Evolutionary conservation across 2,329 filamentous ascomycete species (phyloP).

Genomic region (Nannizzia gypsea): DNA sequence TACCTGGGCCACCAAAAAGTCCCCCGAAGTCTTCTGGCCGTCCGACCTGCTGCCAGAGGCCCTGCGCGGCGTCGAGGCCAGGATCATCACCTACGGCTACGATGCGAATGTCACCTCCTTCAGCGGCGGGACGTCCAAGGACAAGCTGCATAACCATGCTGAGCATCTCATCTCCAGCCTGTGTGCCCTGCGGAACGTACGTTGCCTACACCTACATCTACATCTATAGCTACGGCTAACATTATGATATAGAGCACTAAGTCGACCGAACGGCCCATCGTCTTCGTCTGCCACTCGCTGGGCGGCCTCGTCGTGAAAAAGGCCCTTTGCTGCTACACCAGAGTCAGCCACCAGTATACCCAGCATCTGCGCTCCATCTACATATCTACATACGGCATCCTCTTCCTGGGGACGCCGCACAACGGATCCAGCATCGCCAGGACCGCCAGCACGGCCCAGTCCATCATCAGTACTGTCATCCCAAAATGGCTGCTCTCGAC

Average conservation of each 20-base stretch:
- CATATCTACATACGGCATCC: conserved; percentile 61
- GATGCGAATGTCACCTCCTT: conserved; percentile 52
- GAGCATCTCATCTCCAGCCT: conserved; percentile 55
- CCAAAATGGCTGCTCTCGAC: conserved; percentile 56
- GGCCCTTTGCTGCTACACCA: conserved; percentile 55
- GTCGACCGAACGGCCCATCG: conserved; percentile 52
- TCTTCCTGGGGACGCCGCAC: conserved; percentile 69
- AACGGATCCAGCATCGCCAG: conserved; percentile 55
- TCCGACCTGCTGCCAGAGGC: conserved; percentile 52
- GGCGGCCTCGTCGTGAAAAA: conserved; percentile 63
- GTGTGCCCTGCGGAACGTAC: conserved; percentile 48
- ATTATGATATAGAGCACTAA: conserved; percentile 26
- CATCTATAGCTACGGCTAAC: not conserved
- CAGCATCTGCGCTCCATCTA: conserved; percentile 57
- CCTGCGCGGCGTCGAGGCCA: conserved; percentile 46
- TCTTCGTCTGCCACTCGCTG: conserved; percentile 64
- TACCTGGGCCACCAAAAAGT: conserved; percentile 46
- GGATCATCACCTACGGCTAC: conserved; percentile 62
- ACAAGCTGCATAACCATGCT: conserved; percentile 59
- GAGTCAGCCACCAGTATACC: conserved; percentile 46
- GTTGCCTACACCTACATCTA: conserved; percentile 11
- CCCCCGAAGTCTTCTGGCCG: conserved; percentile 53
- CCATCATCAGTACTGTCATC: conserved; percentile 53
- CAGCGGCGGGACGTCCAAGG: conserved; percentile 45
- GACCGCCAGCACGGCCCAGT: conserved; percentile 57